Base-by-base conservation (phyloP, 2,329 filamentous ascomycete species). In the Phaeomoniella chlamydospora region DNA sequence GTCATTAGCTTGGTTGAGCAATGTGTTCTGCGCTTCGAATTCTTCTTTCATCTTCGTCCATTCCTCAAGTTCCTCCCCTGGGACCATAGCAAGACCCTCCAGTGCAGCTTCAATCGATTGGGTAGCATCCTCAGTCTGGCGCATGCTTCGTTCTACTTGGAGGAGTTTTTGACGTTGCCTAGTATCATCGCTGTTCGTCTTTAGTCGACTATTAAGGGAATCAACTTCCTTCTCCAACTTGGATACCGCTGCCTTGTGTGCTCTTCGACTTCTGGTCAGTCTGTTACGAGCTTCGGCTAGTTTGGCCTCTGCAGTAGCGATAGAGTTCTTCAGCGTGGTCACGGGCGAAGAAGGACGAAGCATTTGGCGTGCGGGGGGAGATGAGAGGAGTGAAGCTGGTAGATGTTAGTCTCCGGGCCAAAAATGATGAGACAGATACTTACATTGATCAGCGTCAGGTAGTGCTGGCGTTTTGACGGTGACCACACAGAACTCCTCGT, bases 301-400 rank as follows among this genome's bases (percentile, higher is more conserved):
- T 47, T 74, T 74, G 35, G 65, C 61, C 49, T 78, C 72, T 29
- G 71, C 71, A 29, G 72, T 71, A 41, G 68, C 59, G 37, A 79
- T 75, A 5, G 74, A 77, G 40, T 77, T 76, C 51, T 70, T 75
- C 35, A 79, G 58, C 1, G 74, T 78, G 12, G 74, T 77, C 11
- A 68, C 70, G 12, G 74, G 74, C 15, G 74, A 78, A 29, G 72
- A 73, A 32, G 74, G 74, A 31, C 73, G 68, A 37, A 77, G 63
- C 18, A 69, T 64, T 41, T 72, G 70, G 41, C 73, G 71, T 34
- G 67, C 62, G 31, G 69, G 61, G 16, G 69, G 60, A 13, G 62
- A 53, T 16, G 62, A 52, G 35, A 57, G 52, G 37, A 52, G 52
- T 29, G 63, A 41, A 40, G 41, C 35, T 32, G n/a, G 22, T 9